Conservation (phyloP, 352 stramenopile species). For the Phytopythium oedochilum region DNA sequence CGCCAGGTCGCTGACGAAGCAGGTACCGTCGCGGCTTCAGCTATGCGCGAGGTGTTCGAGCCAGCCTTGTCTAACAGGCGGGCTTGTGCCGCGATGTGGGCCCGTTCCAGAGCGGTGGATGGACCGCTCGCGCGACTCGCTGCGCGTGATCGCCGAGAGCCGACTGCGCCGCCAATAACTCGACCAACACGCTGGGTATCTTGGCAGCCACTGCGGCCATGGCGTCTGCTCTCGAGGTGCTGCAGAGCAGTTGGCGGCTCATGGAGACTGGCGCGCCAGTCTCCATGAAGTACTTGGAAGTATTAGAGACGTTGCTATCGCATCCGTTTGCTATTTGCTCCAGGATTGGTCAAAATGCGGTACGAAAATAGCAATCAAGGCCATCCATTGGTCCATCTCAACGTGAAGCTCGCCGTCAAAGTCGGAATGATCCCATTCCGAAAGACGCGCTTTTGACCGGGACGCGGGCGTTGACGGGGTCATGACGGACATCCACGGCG, state of each 20-base stretch:
- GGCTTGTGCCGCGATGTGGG: too few relatives aligned
- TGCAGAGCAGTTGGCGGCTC: too few relatives aligned
- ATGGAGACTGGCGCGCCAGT: too few relatives aligned
- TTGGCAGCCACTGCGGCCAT: neutral
- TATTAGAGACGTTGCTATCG: too few relatives aligned
- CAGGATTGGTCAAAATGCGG: neutral
- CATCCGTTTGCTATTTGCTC: neutral
- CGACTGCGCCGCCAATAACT: slow-evolving; percentile 43
- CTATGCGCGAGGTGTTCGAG: too few relatives aligned
- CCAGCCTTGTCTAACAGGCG: too few relatives aligned
- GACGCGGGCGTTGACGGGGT: neutral
- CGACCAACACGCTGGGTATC: neutral
- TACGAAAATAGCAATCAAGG: neutral
- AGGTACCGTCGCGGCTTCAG: slow-evolving; percentile 18
- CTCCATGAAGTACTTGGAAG: too few relatives aligned
- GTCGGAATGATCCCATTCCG: neutral
- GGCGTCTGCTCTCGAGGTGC: neutral
- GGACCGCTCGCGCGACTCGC: slow-evolving; percentile 71
- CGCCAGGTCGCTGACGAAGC: slow-evolving; percentile 80
- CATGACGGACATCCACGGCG: slow-evolving; percentile 59
- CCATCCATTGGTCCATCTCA: neutral
- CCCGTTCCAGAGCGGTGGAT: slow-evolving; percentile 85
- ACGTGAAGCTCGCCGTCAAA: neutral
- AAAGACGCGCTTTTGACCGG: neutral
- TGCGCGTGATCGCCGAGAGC: slow-evolving; percentile 80